Evolutionary conservation across 768 basidiomycete genomes (phyloP), one percentile per base, ranked within the genome.

Genomic region (Trametes meyenii): DNA sequence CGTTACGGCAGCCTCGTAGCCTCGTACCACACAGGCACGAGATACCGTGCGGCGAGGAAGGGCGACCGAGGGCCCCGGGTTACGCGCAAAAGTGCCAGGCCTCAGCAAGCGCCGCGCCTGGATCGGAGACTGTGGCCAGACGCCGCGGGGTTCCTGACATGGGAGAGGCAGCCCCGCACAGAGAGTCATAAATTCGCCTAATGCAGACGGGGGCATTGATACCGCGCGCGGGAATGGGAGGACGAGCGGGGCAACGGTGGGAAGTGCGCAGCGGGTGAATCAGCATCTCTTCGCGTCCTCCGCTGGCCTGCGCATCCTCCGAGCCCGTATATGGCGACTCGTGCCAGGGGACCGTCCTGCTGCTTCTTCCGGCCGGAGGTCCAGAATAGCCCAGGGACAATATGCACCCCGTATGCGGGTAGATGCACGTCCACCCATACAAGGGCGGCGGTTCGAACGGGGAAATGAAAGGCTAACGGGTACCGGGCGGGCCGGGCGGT

Each of bases 401-500:
- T 16, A 45, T 19, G 44, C 44, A 11, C 44, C 10, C 17, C 17
- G 16, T 23, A 45, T 45, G 17, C 13, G 39, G 14, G 39, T 13
- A 13, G 12, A 46, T 23, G 21, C 45, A 24, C 45, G 24, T 13
- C 45, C 24, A 24, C 45, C 44, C 21, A 46, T 13, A 19, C 5
- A 24, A 10, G 5, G 21, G 11, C 5, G 5, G 44, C 29, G 29
- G 48, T 13, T 33, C 35, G 4, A 29, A 40, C 5, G 13, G 26
- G 26, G 38, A 52, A 26, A 24, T 40, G 51, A 39, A 52, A 21
- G 51, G 51, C 19, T 38, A 2, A 14, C 36, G 51, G 38, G 21
- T 12, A 14, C 21, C 19, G 36, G 12, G 51, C 51, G 51, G 51
- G 51, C 51, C 51, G 51, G 51, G 51, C 51, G 51, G 51, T 24